A percentile compares a stretch with the other conserved stretches of the same genome.
Conservation (phyloP, 1,139 yeast species). For the Geotrichum fermentans region DNA sequence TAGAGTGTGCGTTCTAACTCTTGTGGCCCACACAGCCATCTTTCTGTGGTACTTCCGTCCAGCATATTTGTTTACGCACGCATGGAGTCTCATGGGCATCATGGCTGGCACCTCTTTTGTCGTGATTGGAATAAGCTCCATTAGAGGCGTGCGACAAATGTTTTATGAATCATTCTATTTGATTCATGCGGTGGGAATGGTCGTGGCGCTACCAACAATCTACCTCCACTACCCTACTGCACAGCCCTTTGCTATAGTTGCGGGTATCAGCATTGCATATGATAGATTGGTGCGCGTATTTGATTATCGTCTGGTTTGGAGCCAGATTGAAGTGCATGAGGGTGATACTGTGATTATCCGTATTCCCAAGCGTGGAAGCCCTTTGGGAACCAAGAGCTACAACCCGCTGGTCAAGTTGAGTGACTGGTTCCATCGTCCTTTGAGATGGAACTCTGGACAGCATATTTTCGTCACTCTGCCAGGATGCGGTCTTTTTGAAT, state of each 20-base stretch:
- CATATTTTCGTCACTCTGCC: conserved; percentile 29
- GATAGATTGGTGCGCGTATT: conserved; percentile 25
- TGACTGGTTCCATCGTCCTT: conserved; percentile 15
- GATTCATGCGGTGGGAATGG: conserved; percentile 27
- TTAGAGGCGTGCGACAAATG: conserved; percentile 18
- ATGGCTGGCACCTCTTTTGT: conserved; percentile 27
- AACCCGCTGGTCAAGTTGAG: background rate
- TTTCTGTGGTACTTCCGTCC: conserved; percentile 27
- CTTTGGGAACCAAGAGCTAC: background rate
- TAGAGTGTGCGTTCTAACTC: conserved; percentile 23
- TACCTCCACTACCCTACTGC: conserved; percentile 29
- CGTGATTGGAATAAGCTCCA: conserved; percentile 26
- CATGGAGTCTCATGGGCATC: conserved; percentile 27
- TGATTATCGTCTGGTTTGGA: conserved; percentile 27
- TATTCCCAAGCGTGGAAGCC: conserved; percentile 22
- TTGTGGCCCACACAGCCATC: conserved; percentile 24
- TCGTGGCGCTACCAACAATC: conserved; percentile 28
- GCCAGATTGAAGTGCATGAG: conserved; percentile 23
- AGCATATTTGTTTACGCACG: conserved; percentile 25
- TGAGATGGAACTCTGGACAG: conserved; percentile 30
- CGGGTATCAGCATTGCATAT: conserved; percentile 27
- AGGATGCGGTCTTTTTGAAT: conserved; percentile 26
- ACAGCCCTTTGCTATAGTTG: conserved; percentile 26
- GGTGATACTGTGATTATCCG: conserved; percentile 30
- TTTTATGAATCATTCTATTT: conserved; percentile 29